These are phyloP conservation scores for Neurospora sp. DNA, from an alignment of 495 filamentous ascomycete genomes.

Conservation along the genomic window DNA sequence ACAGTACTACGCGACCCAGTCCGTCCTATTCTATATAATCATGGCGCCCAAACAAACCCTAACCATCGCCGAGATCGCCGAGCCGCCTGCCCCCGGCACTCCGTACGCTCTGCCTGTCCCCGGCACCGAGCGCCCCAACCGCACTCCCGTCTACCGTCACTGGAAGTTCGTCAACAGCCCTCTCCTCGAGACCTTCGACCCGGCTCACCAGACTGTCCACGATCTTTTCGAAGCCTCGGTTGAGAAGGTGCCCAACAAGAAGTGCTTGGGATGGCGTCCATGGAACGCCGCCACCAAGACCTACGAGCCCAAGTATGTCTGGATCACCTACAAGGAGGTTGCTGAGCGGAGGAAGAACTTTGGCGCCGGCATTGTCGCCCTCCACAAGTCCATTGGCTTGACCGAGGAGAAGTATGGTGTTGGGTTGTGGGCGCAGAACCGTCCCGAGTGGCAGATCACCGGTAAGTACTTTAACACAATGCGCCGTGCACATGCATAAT, in stretches of 20 bases:
- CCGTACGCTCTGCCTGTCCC: conserved; percentile 61
- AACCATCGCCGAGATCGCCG: conserved; percentile 7
- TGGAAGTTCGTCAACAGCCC: conserved; percentile 62
- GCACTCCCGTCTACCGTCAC: conserved; percentile 71
- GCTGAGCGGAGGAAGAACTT: conserved; percentile 73
- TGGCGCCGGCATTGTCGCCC: conserved; percentile 74
- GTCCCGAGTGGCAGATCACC: conserved; percentile 94
- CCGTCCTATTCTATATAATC: conserved; percentile 1
- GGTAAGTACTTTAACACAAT: conserved; percentile 36
- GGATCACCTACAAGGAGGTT: conserved; percentile 75
- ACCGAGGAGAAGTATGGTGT: conserved; percentile 65
- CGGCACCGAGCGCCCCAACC: conserved; percentile 60
- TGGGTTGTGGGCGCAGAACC: conserved; percentile 92
- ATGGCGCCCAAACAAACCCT: conserved; percentile 21
- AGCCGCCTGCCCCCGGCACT: conserved; percentile 47
- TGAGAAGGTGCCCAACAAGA: conserved; percentile 44
- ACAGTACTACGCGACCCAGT: not conserved
- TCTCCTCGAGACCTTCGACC: conserved; percentile 64
- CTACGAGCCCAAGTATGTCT: conserved; percentile 65
- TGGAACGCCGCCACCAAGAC: conserved; percentile 68
- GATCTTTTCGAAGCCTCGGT: conserved; percentile 69
- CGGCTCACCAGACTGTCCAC: conserved; percentile 61
- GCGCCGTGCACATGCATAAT: not conserved
- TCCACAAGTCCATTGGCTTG: conserved; percentile 63
- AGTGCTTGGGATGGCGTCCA: conserved; percentile 71